phyloP scores from a whole-genome alignment of 169 alveolate genomes.

The Eimeria tenella region DNA sequence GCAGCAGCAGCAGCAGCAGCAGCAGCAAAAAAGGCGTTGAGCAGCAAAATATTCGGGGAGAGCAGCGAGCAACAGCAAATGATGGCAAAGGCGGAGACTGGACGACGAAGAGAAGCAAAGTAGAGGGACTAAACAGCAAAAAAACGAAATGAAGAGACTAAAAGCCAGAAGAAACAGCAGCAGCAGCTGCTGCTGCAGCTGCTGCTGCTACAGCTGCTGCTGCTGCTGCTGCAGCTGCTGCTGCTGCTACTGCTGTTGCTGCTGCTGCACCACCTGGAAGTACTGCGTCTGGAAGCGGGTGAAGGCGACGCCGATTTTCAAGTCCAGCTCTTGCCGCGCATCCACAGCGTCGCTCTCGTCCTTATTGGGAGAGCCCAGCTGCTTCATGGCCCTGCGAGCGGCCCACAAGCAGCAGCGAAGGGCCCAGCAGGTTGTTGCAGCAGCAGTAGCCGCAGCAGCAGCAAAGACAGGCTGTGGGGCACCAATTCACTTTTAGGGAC shows the following conservation, averaged over 20 bases:
- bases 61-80: not conserved
- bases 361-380: constrained; percentile 94
- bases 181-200: not conserved
- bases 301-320: constrained; percentile 92
- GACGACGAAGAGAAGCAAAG: not conserved
- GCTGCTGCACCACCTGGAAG: constrained; percentile 77
- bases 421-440: not conserved
- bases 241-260: not conserved
- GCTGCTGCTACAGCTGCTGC: constrained; percentile 5
- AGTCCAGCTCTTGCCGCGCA: constrained; percentile 98
- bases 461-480: not conserved
- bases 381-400: constrained; percentile 92
- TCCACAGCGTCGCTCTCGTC: constrained; percentile 97
- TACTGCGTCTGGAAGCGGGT: constrained; percentile 87
- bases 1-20: not conserved
- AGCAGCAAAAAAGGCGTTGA: not conserved
- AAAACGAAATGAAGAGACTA: not conserved
- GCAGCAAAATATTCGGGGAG: not conserved
- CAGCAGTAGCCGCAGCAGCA: not conserved
- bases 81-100: not conserved
- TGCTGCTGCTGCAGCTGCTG: not conserved
- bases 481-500: not conserved
- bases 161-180: not conserved
- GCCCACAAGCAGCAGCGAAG: not conserved
- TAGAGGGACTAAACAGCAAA: not conserved